These are phyloP conservation scores for Leishmania martiniquensis DNA, from an alignment of 208 protist genomes.

Conservation along the genomic window DNA sequence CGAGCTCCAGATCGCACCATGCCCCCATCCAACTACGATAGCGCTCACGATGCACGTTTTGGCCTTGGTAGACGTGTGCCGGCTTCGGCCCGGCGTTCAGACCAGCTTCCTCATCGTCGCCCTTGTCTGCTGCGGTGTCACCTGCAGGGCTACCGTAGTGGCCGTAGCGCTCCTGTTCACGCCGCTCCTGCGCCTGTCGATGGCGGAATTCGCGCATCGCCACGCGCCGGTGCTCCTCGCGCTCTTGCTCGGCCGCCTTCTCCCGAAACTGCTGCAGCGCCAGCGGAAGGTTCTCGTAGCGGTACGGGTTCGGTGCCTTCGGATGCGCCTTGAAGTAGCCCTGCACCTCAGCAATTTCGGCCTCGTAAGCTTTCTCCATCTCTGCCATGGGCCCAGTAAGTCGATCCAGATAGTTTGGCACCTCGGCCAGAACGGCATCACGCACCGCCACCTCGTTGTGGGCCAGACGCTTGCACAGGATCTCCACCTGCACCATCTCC, in stretches of 20 bases:
- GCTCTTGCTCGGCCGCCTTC: slow-evolving; percentile 37
- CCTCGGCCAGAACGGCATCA: slow-evolving; percentile 68
- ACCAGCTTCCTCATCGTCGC: slow-evolving; percentile 35
- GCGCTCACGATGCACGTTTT: slow-evolving; percentile 39
- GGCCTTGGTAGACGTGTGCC: slow-evolving; percentile 34
- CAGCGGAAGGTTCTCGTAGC: slow-evolving; percentile 61
- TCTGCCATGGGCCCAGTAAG: slow-evolving; percentile 43
- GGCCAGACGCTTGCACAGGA: slow-evolving; percentile 77
- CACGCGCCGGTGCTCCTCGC: slow-evolving; percentile 34
- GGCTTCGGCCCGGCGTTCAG: slow-evolving; percentile 24
- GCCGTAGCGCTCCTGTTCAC: slow-evolving; percentile 37
- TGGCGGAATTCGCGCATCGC: slow-evolving; percentile 37
- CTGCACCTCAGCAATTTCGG: slow-evolving; percentile 37
- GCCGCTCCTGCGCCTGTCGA: slow-evolving; percentile 37
- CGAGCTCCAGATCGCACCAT: slow-evolving; percentile 80
- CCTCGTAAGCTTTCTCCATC: slow-evolving; percentile 56
- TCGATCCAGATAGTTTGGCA: slow-evolving; percentile 64
- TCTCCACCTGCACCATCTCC: slow-evolving; percentile 74
- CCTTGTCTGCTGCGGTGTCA: slow-evolving; percentile 20
- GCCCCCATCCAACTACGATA: slow-evolving; percentile 67
- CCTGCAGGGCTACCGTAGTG: slow-evolving; percentile 35
- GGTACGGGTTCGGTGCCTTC: slow-evolving; percentile 46
- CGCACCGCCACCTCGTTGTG: slow-evolving; percentile 88
- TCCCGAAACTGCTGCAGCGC: slow-evolving; percentile 48
- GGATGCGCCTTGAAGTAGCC: slow-evolving; percentile 53